Evolutionary conservation across 768 basidiomycete species (phyloP).

Genomic region (Dentipellis fragilis): DNA sequence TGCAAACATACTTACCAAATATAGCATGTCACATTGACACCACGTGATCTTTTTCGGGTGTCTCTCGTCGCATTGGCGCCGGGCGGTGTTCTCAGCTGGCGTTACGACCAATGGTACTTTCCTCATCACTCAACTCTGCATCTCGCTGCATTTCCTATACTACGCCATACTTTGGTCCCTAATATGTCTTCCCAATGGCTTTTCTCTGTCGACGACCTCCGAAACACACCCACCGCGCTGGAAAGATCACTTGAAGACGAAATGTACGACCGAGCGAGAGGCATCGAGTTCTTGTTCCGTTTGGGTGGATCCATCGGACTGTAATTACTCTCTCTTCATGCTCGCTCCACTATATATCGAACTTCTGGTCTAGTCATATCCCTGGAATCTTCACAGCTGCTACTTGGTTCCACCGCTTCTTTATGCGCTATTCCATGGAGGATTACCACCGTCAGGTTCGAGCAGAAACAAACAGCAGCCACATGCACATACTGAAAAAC

Average conservation of each 20-base stretch:
- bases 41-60: too few species aligned
- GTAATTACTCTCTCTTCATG: constrained; percentile 35
- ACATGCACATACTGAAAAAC: constrained; percentile 2
- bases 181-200: constrained; percentile 8
- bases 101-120: background rate
- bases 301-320: constrained; percentile 66
- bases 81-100: too few species aligned
- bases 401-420: constrained; percentile 87
- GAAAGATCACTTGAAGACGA: constrained; percentile 41
- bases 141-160: background rate
- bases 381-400: constrained; percentile 82
- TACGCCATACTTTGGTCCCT: background rate
- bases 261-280: constrained; percentile 69
- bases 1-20: background rate
- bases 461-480: background rate
- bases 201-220: constrained; percentile 8
- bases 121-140: background rate
- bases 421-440: constrained; percentile 78
- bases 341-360: constrained; percentile 10
- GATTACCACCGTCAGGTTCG: constrained; percentile 72
- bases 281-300: constrained; percentile 80
- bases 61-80: too few species aligned
- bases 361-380: constrained; percentile 44
- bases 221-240: constrained; percentile 10
- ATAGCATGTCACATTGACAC: background rate